Percentiles rank a stretch among this genome's conserved stretches.
Evolutionary conservation across 306 rosid genomes (phyloP).

Genomic region (Mimosa bimucronata): DNA sequence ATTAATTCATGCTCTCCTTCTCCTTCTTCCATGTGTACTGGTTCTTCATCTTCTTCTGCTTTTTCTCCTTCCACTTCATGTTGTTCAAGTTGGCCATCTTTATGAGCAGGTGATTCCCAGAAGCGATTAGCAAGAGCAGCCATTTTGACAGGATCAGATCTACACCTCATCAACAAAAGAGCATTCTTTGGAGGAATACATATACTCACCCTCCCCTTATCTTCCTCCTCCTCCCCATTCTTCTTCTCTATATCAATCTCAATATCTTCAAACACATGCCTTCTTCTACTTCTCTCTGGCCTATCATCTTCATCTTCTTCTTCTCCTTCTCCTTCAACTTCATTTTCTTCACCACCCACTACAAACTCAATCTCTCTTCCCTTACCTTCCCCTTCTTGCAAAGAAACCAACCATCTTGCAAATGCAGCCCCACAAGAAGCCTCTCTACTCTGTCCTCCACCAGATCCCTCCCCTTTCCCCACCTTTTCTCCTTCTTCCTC

Average conservation of each 20-base stretch:
- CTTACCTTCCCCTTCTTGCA: slow-evolving; percentile 69
- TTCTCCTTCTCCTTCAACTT: slow-evolving; percentile 16
- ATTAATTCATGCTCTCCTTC: slow-evolving; percentile 30
- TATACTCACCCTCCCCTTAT: slow-evolving; percentile 62
- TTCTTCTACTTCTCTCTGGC: slow-evolving; percentile 53
- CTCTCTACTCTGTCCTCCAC: slow-evolving; percentile 43
- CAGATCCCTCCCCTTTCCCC: slow-evolving; percentile 24
- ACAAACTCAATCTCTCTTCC: slow-evolving; percentile 69
- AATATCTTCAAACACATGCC: slow-evolving; percentile 74
- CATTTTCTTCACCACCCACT: slow-evolving; percentile 55
- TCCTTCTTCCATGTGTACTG: slow-evolving; percentile 29
- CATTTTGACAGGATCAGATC: slow-evolving; percentile 99
- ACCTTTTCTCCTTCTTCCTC: slow-evolving; percentile 45
- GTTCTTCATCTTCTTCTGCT: slow-evolving; percentile 20
- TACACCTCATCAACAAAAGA: slow-evolving; percentile 88
- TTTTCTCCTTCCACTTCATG: slow-evolving; percentile 21
- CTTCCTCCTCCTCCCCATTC: slow-evolving; percentile 43
- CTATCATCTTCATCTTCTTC: neutral
- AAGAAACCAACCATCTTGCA: slow-evolving; percentile 80
- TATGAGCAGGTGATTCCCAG: slow-evolving; percentile 67
- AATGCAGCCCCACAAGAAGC: slow-evolving; percentile 74
- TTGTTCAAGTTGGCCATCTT: slow-evolving; percentile 29
- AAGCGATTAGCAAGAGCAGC: slow-evolving; percentile 86
- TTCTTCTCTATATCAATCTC: slow-evolving; percentile 59
- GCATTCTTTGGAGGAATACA: slow-evolving; percentile 96